Evolutionary conservation across 2,329 filamentous ascomycete genomes (phyloP), one percentile per base, ranked within the genome.

Genomic region (Diplodia corticola): DNA sequence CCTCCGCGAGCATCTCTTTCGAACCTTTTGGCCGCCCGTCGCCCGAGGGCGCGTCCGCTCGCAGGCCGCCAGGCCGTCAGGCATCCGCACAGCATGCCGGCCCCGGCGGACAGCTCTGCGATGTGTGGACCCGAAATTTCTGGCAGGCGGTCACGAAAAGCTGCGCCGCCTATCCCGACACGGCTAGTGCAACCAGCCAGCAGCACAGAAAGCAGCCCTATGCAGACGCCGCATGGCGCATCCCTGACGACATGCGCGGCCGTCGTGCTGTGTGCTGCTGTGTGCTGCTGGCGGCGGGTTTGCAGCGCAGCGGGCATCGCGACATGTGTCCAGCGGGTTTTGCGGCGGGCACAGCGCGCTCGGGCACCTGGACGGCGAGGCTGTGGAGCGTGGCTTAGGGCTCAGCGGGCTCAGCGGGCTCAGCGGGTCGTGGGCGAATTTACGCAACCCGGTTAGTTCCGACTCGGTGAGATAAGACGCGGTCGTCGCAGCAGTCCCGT

Each of bases 141-240:
- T 65, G 37, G 51, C 50, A 55, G 28, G 54, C 54, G 54, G 64
- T 49, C 44, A 65, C 54, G 64, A 48, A 55, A 59, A 59, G 30
- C 22, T 22, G 64, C 35, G 24, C 51, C 64, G 64, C 64, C 54
- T 65, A 60, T 30, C 64, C 40, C 53, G 35, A 60, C 20, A 20
- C 20, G 54, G 46, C 64, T 65, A 65, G 64, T 54, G 64, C 33
- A 30, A 20, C n/a, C 64, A 50, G 53, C 54, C 53, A 33, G 26
- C 33, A 59, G 30, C 53, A 33, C 53, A 50, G 64, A 54, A 44
- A 50, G 63, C 64, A 65, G 64, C 64, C 64, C 64, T 65, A 65
- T 60, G 54, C 30, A 17, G 30, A 35, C 44, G 53, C 44, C 44
- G 51, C 50, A 49, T 50, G 51, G 50, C 50, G 50, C 49, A 65